A percentile compares a stretch with the other conserved stretches of the same genome.
Conservation (phyloP, 805 yeast species). For the Metschnikowia kunwiensis region DNA sequence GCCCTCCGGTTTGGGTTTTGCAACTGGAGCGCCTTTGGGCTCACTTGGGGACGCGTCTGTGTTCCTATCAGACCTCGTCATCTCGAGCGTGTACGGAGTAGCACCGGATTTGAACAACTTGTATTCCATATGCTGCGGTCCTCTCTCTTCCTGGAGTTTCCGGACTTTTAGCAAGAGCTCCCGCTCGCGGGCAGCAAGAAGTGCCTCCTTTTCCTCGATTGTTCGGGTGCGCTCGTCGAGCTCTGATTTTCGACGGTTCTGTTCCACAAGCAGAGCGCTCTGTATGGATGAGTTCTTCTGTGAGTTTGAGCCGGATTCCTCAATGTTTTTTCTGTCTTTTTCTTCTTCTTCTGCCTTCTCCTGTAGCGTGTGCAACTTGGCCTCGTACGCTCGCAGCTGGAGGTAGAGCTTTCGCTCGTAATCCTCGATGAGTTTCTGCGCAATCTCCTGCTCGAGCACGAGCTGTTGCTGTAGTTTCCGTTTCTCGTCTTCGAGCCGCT, state of each 20-base stretch:
- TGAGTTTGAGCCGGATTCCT: no score
- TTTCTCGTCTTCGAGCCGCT: slow-evolving; percentile 1
- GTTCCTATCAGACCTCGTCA: no score
- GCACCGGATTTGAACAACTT: no score
- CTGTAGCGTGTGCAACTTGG: slow-evolving; percentile 1
- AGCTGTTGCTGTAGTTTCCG: slow-evolving; percentile 3
- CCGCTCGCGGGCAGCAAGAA: slow-evolving; percentile 1
- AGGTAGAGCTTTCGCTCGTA: slow-evolving; percentile 13
- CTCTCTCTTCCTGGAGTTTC: no score
- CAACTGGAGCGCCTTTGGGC: no score
- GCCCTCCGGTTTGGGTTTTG: no score
- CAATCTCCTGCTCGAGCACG: not conserved
- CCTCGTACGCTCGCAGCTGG: slow-evolving; percentile 9
- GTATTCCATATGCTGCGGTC: no score
- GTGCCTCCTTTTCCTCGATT: slow-evolving; percentile 1
- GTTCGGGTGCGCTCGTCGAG: slow-evolving; percentile 2
- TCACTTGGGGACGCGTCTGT: no score
- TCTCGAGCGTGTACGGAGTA: no score
- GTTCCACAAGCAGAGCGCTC: slow-evolving; percentile 2
- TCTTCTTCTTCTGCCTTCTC: not conserved
- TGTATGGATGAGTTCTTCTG: no score
- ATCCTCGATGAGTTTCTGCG: slow-evolving; percentile 1
- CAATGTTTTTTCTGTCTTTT: no score
- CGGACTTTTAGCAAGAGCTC: not conserved
- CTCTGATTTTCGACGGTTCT: not conserved